phyloP scores from a whole-genome alignment of 805 yeast genomes.

The Candida gorgasii region DNA sequence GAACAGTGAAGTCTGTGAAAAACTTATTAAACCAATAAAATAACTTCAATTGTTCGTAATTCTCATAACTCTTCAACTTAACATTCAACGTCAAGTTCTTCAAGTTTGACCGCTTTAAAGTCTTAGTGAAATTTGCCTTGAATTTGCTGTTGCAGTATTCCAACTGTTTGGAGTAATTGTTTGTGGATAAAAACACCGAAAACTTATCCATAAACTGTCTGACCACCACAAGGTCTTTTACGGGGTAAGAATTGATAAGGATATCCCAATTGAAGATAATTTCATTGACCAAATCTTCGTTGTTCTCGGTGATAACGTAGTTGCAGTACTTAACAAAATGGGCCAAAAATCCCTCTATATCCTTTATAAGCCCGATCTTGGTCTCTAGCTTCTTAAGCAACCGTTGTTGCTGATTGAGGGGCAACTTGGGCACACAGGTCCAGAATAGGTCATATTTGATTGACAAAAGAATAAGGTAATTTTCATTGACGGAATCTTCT shows the following conservation, averaged over 20 bases:
- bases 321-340: conserved; percentile 12
- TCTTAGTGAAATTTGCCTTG: conserved; percentile 4
- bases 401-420: conserved; percentile 14
- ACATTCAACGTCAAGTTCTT: conserved; percentile 13
- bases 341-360: conserved; percentile 9
- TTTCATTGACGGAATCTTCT: conserved; percentile 19
- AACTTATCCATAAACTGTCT: conserved; percentile 11
- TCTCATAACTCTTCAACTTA: conserved; percentile 13
- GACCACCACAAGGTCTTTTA: conserved; percentile 11
- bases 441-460: conserved; percentile 11
- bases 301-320: conserved; percentile 10
- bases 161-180: conserved; percentile 14
- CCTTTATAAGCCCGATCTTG: conserved; percentile 9
- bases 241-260: conserved; percentile 3
- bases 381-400: conserved; percentile 13
- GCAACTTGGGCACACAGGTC: conserved; percentile 11
- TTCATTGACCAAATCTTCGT: conserved; percentile 16
- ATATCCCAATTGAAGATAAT: conserved; percentile 16
- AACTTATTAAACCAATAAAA: conserved; percentile 15
- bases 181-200: conserved; percentile 9
- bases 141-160: conserved; percentile 15
- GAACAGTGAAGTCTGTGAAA: conserved; percentile 11
- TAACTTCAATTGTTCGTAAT: conserved; percentile 16
- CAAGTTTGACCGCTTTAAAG: conserved; percentile 10
- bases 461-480: conserved; percentile 12